These are phyloP conservation scores for Fusarium sambucinum DNA, from an alignment of 2,329 filamentous ascomycete genomes.

Conservation along the genomic window DNA sequence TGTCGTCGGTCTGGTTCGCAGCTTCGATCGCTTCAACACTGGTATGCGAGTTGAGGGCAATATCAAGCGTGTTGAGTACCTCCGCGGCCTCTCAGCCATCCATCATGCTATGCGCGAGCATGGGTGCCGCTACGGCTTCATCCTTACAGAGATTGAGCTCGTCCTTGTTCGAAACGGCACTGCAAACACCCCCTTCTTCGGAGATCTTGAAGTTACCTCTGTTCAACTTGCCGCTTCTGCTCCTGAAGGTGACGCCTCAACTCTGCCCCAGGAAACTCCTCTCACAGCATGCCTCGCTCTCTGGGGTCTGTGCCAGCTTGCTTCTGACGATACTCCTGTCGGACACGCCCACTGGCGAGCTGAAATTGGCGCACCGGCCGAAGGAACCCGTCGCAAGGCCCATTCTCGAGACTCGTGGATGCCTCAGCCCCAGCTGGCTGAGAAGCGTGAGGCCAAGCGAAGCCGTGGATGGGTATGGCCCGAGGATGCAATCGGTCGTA, in stretches of 20 bases:
- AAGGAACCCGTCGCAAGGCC: conserved; percentile 77
- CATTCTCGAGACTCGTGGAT: conserved; percentile 80
- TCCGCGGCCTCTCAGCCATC: conserved; percentile 85
- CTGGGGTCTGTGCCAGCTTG: conserved; percentile 82
- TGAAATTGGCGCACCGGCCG: conserved; percentile 80
- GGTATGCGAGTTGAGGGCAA: conserved; percentile 90
- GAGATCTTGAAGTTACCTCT: conserved; percentile 81
- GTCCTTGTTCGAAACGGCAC: conserved; percentile 86
- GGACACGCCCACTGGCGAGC: conserved; percentile 74
- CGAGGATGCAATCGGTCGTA: conserved; percentile 77
- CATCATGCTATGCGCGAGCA: conserved; percentile 95
- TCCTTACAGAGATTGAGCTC: conserved; percentile 95
- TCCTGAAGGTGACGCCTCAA: conserved; percentile 47
- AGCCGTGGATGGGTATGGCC: conserved; percentile 80
- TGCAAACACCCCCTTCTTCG: conserved; percentile 81
- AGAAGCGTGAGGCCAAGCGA: conserved; percentile 82
- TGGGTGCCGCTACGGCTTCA: conserved; percentile 92
- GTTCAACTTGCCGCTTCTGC: conserved; percentile 66
- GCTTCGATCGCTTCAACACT: conserved; percentile 94
- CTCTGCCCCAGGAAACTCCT: conserved; percentile 56
- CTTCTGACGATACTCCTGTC: conserved; percentile 65
- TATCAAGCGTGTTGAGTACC: conserved; percentile 88
- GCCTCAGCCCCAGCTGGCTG: conserved; percentile 76
- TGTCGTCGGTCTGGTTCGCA: conserved; percentile 87
- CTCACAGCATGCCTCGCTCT: conserved; percentile 80